phyloP scores from a whole-genome alignment of 768 basidiomycete genomes.

The Austroboletus eburneus region DNA sequence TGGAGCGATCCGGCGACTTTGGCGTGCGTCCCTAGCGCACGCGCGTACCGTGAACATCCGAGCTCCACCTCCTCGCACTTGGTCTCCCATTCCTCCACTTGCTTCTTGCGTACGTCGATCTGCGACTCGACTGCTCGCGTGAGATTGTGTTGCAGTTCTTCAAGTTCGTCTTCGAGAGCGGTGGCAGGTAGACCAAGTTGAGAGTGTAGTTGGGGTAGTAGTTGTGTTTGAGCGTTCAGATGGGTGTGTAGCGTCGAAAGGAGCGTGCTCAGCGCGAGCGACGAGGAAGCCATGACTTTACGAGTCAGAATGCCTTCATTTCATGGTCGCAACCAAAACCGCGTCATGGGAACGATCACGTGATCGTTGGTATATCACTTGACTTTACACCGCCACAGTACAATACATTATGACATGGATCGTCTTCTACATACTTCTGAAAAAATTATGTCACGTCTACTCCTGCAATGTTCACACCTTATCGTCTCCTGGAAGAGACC shows the following conservation, averaged over 20 bases:
- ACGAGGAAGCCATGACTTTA: constrained; percentile 26
- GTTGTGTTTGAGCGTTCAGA: constrained; percentile 75
- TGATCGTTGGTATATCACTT: constrained; percentile 27
- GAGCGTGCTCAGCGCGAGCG: constrained; percentile 53
- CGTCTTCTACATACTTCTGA: too few relatives aligned
- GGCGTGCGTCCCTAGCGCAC: constrained; percentile 66
- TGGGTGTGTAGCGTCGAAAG: constrained; percentile 75
- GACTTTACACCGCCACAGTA: constrained; percentile 1
- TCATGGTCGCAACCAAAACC: constrained; percentile 22
- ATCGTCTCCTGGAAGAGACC: background rate
- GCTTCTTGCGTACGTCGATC: constrained; percentile 61
- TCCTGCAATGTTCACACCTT: background rate
- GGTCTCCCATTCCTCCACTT: constrained; percentile 72
- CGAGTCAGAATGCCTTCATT: constrained; percentile 9
- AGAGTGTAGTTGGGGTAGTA: constrained; percentile 76
- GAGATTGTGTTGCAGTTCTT: constrained; percentile 67
- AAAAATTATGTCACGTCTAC: too few relatives aligned
- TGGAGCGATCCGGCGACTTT: constrained; percentile 61
- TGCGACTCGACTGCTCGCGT: constrained; percentile 72
- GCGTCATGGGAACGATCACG: constrained; percentile 18
- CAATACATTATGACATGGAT: too few relatives aligned
- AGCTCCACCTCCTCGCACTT: constrained; percentile 60
- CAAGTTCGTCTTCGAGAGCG: constrained; percentile 78
- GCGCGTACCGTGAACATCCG: constrained; percentile 62
- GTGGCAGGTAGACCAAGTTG: constrained; percentile 80